Conservation (phyloP, 805 yeast genomes). For the Spencermartinsiella europaea region DNA sequence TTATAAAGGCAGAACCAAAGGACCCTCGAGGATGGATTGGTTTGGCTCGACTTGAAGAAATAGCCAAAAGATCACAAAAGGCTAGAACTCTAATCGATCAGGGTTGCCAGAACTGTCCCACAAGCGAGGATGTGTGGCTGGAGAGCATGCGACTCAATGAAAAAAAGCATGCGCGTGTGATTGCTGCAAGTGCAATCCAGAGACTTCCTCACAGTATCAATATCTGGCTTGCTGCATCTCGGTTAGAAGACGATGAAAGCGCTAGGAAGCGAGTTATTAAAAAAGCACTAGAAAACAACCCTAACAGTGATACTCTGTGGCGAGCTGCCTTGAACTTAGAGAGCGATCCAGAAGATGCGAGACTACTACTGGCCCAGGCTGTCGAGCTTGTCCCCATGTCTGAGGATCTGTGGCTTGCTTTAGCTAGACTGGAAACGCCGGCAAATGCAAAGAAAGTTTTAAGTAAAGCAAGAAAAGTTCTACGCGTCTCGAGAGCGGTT, state of each 20-base stretch:
- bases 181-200: slow-evolving; percentile 62
- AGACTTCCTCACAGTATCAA: slow-evolving; percentile 50
- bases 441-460: slow-evolving; percentile 50
- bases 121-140: slow-evolving; percentile 73
- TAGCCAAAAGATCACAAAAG: slow-evolving; percentile 45
- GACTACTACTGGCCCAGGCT: slow-evolving; percentile 57
- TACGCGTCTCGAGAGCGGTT: slow-evolving; percentile 45
- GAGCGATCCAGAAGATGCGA: slow-evolving; percentile 42
- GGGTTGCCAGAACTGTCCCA: slow-evolving; percentile 68
- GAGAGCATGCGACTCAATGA: slow-evolving; percentile 65
- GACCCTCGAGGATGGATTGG: slow-evolving; percentile 83
- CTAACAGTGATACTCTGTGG: slow-evolving; percentile 64
- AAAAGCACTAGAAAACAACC: slow-evolving; percentile 65
- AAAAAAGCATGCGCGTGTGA: slow-evolving; percentile 45
- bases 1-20: slow-evolving; percentile 65
- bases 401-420: slow-evolving; percentile 59
- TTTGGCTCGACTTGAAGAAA: slow-evolving; percentile 71
- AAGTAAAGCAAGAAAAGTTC: slow-evolving; percentile 53
- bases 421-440: slow-evolving; percentile 42
- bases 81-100: slow-evolving; percentile 64
- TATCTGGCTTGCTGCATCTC: slow-evolving; percentile 70
- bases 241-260: slow-evolving; percentile 53
- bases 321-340: slow-evolving; percentile 56
- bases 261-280: slow-evolving; percentile 56
- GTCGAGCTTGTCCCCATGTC: slow-evolving; percentile 61